Base-by-base conservation (phyloP, 331 rosid genomes). In the Quercus lobata region DNA sequence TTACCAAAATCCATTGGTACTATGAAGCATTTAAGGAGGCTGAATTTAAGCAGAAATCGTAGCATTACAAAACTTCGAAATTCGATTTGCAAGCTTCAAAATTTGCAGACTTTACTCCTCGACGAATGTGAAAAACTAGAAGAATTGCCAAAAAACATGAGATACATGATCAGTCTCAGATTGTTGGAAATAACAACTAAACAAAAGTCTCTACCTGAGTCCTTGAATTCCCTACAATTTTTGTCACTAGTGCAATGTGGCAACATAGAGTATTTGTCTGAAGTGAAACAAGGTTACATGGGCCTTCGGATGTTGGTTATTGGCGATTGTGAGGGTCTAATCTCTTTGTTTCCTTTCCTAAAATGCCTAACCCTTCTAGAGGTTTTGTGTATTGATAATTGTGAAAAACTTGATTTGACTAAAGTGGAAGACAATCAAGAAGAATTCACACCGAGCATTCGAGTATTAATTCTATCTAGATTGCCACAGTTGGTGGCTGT, bases 181-280 rank as follows among this genome's bases (percentile, higher is more conserved):
- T 21, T 7, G 34, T 57, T 86, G 62, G 66, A 17, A 25, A 74
- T 86, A 69, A 82, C 84, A 60, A 69, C 86, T 61, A 78, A 57
- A 69, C 82, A 49, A 4, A 49, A 49, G 18, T 49, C 54, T 49
- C 54, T 35, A 2, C 0, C 7, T 11, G 10, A 57, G 52, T 57
- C 27, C 41, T 49, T 85, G 79, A 68, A 3, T 17, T 82, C 81
- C 5, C 84, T 75, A 62, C 81, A 61, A 44, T 18, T 8, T 69
- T 2, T 87, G 12, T 1, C 3, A 2, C 3, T 83, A 16, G 1
- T 16, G 0, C 0, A 0, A 1, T 82, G 82, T 9, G 11, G 30
- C 4, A 21, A 83, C 34, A 21, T 87, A 3, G 66, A 78, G 17
- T 78, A 80, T 1, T 6, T 82, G 17, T 78, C 69, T 22, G 55